Percentiles rank a stretch among this genome's conserved stretches.
These are phyloP conservation scores for Fonsecaea erecta DNA, from an alignment of 2,329 filamentous ascomycete species.

Conservation along the genomic window DNA sequence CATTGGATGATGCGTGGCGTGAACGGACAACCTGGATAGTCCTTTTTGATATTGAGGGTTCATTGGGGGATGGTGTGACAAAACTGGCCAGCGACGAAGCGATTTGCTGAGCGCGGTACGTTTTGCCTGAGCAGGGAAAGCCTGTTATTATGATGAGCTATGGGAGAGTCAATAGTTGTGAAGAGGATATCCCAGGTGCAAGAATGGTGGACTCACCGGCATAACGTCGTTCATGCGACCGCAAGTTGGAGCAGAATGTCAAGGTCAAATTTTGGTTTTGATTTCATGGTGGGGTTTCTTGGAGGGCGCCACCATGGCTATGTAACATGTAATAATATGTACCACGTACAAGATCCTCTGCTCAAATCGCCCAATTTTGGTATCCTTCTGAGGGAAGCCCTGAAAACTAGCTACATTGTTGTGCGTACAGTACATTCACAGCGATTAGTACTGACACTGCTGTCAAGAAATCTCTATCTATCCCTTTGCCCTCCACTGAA, in stretches of 20 bases:
- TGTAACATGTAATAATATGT: background rate
- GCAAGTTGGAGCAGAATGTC: background rate
- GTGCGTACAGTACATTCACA: constrained; percentile 11
- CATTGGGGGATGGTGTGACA: constrained; percentile 36
- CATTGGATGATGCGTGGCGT: constrained; percentile 55
- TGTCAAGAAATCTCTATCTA: constrained; percentile 20
- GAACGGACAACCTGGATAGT: constrained; percentile 57
- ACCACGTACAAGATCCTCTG: background rate
- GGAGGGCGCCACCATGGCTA: background rate
- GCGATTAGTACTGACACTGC: constrained; percentile 14
- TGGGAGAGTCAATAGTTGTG: constrained; percentile 3
- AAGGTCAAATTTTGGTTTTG: constrained; percentile 1
- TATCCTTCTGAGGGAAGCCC: background rate
- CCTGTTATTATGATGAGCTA: constrained; percentile 67
- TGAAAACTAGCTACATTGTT: background rate
- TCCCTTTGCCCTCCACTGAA: background rate
- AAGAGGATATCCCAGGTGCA: background rate
- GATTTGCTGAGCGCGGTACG: constrained; percentile 63
- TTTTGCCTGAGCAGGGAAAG: constrained; percentile 68
- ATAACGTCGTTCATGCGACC: constrained; percentile 15
- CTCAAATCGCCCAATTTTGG: background rate
- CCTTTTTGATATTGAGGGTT: constrained; percentile 38
- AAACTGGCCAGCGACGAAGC: constrained; percentile 54
- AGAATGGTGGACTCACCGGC: constrained; percentile 31
- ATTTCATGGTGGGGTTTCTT: background rate